Evolutionary conservation across 306 rosid genomes (phyloP).

Genomic region (Fragaria vesca): DNA sequence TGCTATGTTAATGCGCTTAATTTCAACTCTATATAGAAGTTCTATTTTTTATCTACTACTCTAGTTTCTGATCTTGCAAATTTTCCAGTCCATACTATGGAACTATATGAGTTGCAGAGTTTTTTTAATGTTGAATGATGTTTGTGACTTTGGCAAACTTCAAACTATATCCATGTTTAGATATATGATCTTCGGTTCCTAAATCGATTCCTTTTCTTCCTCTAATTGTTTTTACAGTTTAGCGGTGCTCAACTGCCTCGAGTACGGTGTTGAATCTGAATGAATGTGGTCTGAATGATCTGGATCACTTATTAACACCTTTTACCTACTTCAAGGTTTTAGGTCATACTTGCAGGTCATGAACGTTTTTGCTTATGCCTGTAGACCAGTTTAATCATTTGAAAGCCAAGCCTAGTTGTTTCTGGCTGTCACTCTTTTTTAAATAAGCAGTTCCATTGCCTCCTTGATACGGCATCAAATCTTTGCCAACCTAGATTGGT

Average conservation of each 20-base stretch:
- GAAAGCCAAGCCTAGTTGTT: neutral
- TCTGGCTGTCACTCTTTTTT: neutral
- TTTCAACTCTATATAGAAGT: slow-evolving; percentile 9
- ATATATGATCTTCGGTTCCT: neutral
- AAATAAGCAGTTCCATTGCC: neutral
- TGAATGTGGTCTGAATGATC: neutral
- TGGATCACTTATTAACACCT: too few species aligned
- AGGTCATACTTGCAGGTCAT: too few species aligned
- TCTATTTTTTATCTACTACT: slow-evolving; percentile 9
- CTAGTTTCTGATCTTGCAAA: slow-evolving; percentile 9
- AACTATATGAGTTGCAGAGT: slow-evolving; percentile 20
- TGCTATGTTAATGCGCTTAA: neutral
- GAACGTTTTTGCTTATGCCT: too few species aligned
- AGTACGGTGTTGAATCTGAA: neutral
- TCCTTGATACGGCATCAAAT: neutral
- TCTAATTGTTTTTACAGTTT: neutral
- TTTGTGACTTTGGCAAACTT: slow-evolving; percentile 20
- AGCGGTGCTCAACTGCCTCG: neutral
- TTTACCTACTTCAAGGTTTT: too few species aligned
- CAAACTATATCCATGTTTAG: neutral
- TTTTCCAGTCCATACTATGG: slow-evolving; percentile 17
- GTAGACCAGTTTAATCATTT: neutral
- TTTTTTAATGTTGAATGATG: slow-evolving; percentile 10
- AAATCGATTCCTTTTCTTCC: neutral
- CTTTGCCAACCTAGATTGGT: neutral